A percentile compares a stretch with the other conserved stretches of the same genome.
phyloP scores from a whole-genome alignment of 306 rosid species.

The Vigna trinervia region DNA sequence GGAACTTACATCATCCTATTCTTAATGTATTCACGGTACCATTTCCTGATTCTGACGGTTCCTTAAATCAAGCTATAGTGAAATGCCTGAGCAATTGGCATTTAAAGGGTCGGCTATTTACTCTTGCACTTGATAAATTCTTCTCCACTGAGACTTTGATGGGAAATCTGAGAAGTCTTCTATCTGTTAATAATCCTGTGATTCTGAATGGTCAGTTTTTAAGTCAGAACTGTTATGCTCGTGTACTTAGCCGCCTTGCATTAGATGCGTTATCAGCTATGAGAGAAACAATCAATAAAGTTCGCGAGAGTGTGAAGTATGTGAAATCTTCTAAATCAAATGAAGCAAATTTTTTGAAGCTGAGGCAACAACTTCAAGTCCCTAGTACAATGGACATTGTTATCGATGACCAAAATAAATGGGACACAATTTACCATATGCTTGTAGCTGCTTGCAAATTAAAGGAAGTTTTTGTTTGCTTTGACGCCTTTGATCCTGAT shows the following conservation, averaged over 20 bases:
- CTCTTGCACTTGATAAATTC: slow-evolving; percentile 68
- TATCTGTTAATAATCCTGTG: slow-evolving; percentile 70
- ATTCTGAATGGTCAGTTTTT: slow-evolving; percentile 79
- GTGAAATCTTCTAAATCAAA: slow-evolving; percentile 70
- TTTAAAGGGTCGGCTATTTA: slow-evolving; percentile 71
- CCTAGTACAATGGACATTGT: slow-evolving; percentile 59
- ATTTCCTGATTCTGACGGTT: slow-evolving; percentile 67
- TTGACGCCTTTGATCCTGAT: slow-evolving; percentile 69
- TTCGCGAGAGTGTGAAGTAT: slow-evolving; percentile 76
- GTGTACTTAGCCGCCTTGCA: slow-evolving; percentile 75
- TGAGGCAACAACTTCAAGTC: slow-evolving; percentile 79
- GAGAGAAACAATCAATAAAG: slow-evolving; percentile 65
- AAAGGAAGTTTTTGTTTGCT: slow-evolving; percentile 77
- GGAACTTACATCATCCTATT: slow-evolving; percentile 81
- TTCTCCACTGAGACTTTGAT: slow-evolving; percentile 59
- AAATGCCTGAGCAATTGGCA: slow-evolving; percentile 78
- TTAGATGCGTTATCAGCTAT: slow-evolving; percentile 62
- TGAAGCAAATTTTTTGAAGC: slow-evolving; percentile 64
- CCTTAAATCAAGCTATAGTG: slow-evolving; percentile 63
- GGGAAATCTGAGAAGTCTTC: slow-evolving; percentile 67
- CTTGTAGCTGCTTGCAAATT: slow-evolving; percentile 79
- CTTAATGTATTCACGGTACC: slow-evolving; percentile 78
- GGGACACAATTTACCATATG: slow-evolving; percentile 90
- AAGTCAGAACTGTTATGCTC: slow-evolving; percentile 75
- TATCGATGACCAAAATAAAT: slow-evolving; percentile 73